Evolutionary conservation across 257 asterid species (phyloP), one percentile per base, ranked within the genome.

Genomic region (Solanum etuberosum): DNA sequence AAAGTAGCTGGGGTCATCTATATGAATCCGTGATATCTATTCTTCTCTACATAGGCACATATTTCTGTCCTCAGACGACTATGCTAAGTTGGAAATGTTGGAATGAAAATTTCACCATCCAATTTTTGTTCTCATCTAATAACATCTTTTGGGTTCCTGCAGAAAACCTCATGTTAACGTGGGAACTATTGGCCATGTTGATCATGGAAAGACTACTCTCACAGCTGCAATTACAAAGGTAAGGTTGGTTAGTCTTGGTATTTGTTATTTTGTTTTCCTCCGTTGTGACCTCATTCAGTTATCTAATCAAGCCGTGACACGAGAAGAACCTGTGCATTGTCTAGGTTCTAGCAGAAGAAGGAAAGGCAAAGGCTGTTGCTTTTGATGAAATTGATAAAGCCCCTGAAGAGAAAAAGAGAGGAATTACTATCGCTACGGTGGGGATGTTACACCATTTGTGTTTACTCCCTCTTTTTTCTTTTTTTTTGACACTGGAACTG

Each of bases 121-220:
- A 27, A 46, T 48, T 81, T 29, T 35, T 48, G 42, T 81, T 29
- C 85, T 81, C 85, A 81, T 81, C 29, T 48, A 48, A 81, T 81
- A 10, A 29, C 18, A 81, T 29, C 31, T 16, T 81, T 51, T 81
- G 70, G 21, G 80, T 34, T 88, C 83, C 77, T 67, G 54, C 95
- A 97, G 99, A 90, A 97, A 97, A 86, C 98, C 99, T 73, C 99
- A 97, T 83, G 98, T 97, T 38, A 97, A 97, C 84, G 98, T 97
- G 71, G 99, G 99, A 88, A 97, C 99, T 68, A 97, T 97, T 84
- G 99, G 99, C 43, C 99, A 97, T 77, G 99, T 97, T 90, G 99
- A 97, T 93, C 99, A 97, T 89, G 99, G 99, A 84, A 97, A 95
- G 92, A 97, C 99, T 74, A 97, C 99, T 25, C 88, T 97, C 51